phyloP scores from a whole-genome alignment of 148 eudicot genomes.

The Silene latifolia region DNA sequence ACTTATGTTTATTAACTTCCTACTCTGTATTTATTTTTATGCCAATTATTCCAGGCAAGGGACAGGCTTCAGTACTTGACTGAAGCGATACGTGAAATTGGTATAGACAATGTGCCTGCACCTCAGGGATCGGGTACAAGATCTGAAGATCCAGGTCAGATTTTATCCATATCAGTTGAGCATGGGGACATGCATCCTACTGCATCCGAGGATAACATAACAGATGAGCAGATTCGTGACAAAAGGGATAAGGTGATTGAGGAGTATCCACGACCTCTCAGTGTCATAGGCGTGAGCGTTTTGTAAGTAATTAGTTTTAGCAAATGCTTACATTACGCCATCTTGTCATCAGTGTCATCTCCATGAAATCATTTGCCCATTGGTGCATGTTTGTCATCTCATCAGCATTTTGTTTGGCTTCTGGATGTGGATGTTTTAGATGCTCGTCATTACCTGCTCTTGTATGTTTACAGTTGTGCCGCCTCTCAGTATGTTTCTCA shows the following conservation, averaged over 20 bases:
- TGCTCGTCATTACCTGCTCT: neutral
- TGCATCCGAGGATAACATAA: constrained; percentile 30
- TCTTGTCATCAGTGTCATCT: neutral
- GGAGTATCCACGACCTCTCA: constrained; percentile 79
- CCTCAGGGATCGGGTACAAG: constrained; percentile 17
- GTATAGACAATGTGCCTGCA: constrained; percentile 33
- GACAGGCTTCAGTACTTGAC: constrained; percentile 62
- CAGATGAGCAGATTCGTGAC: constrained; percentile 63
- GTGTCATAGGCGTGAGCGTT: constrained; percentile 91
- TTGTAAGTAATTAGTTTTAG: constrained; percentile 57
- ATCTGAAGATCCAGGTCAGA: constrained; percentile 28
- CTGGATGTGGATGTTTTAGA: neutral
- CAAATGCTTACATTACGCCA: constrained; percentile 14
- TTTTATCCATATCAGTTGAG: constrained; percentile 24
- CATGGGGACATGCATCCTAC: constrained; percentile 31
- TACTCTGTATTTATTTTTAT: neutral
- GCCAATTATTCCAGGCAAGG: constrained; percentile 42
- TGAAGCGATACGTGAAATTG: constrained; percentile 62
- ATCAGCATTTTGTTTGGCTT: constrained; percentile 4
- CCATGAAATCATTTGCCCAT: constrained; percentile 5
- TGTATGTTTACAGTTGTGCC: neutral
- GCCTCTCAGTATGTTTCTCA: constrained; percentile 15
- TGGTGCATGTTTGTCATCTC: constrained; percentile 5
- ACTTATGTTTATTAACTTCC: neutral
- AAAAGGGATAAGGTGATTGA: constrained; percentile 61